Percentiles rank a stretch among this genome's conserved stretches.
These are phyloP conservation scores for Colletotrichum spinosum DNA, from an alignment of 2,329 filamentous ascomycete genomes.

Conservation along the genomic window DNA sequence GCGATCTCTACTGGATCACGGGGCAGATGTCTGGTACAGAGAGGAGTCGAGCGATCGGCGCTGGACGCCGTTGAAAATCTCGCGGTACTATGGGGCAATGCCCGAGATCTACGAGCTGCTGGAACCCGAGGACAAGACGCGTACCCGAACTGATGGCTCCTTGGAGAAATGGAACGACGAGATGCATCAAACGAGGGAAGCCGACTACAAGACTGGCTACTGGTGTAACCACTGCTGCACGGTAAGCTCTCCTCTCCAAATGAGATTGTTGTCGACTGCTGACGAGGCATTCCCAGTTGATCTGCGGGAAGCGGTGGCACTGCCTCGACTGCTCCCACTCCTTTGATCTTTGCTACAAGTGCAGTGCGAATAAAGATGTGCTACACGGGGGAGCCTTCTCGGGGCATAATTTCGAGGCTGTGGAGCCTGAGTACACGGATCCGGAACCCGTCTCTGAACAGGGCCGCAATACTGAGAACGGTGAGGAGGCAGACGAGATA, in stretches of 20 bases:
- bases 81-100: conserved; percentile 20
- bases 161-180: conserved; percentile 33
- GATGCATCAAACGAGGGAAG: conserved; percentile 10
- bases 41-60: conserved; percentile 15
- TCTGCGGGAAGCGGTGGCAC: too few relatives aligned
- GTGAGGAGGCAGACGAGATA: too few relatives aligned
- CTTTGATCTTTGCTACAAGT: too few relatives aligned
- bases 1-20: conserved; percentile 30
- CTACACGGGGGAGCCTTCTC: too few relatives aligned
- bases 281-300: too few relatives aligned
- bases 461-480: too few relatives aligned
- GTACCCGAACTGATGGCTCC: conserved; percentile 21
- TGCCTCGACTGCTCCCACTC: too few relatives aligned
- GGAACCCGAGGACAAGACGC: conserved; percentile 15
- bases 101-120: conserved; percentile 17
- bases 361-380: too few relatives aligned
- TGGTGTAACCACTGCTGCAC: conserved; percentile 7
- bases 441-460: too few relatives aligned
- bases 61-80: conserved; percentile 38
- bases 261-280: too few relatives aligned
- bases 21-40: conserved; percentile 32
- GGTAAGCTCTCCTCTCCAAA: not conserved
- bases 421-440: too few relatives aligned
- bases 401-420: too few relatives aligned
- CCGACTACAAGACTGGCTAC: not conserved